These are phyloP conservation scores for Blechomonas ayalai DNA, from an alignment of 208 protist species.

Conservation along the genomic window DNA sequence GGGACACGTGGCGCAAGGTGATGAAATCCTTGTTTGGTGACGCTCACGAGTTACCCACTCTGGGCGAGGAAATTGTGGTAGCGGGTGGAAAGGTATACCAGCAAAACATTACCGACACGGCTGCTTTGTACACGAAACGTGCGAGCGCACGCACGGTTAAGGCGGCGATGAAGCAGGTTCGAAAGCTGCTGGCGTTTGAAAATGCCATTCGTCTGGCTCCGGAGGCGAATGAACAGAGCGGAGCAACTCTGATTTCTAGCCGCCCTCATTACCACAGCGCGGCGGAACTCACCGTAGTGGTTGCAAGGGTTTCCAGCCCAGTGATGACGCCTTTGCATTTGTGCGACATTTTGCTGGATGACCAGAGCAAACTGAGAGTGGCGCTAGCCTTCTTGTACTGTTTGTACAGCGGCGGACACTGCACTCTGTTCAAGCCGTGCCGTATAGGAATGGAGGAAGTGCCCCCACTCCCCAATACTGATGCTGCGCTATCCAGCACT, in stretches of 20 bases:
- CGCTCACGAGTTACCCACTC: slow-evolving; percentile 21
- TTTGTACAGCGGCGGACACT: slow-evolving; percentile 72
- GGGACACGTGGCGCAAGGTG: slow-evolving; percentile 57
- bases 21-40: slow-evolving; percentile 56
- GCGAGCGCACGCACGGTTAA: slow-evolving; percentile 53
- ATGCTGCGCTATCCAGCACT: slow-evolving; percentile 1
- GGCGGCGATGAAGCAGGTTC: slow-evolving; percentile 38
- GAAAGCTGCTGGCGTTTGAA: slow-evolving; percentile 34
- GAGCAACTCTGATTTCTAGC: too few relatives aligned
- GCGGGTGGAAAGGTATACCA: slow-evolving; percentile 17
- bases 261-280: too few relatives aligned
- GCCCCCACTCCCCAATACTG: not conserved
- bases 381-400: slow-evolving; percentile 54
- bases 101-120: slow-evolving; percentile 84
- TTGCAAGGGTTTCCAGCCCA: slow-evolving; percentile 21
- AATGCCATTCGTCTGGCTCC: slow-evolving; percentile 3
- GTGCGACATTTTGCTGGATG: slow-evolving; percentile 46
- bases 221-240: slow-evolving; percentile 4
- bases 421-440: slow-evolving; percentile 55
- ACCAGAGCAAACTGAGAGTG: slow-evolving; percentile 48
- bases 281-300: too few relatives aligned
- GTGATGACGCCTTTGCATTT: slow-evolving; percentile 58
- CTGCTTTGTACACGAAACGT: slow-evolving; percentile 35
- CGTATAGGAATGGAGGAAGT: slow-evolving; percentile 1
- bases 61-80: slow-evolving; percentile 16